Conservation (phyloP, 805 yeast genomes). For the Ogataea trehaloabstinens region DNA sequence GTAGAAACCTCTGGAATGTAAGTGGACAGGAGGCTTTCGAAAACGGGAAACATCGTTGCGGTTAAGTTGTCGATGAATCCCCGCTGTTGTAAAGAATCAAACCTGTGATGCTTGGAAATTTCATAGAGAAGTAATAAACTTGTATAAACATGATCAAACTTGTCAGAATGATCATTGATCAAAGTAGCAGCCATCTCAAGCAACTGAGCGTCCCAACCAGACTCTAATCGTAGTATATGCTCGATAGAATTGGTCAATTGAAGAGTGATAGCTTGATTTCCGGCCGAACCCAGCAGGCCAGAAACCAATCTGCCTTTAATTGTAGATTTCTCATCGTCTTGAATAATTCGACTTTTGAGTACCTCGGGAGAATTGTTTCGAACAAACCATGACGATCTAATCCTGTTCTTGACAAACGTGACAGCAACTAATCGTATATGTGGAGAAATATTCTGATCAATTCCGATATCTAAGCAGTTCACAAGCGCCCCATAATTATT, state of each 20-base stretch:
- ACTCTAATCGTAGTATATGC: slow-evolving; percentile 46
- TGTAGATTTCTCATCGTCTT: slow-evolving; percentile 56
- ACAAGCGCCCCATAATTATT: slow-evolving; percentile 45
- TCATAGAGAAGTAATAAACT: slow-evolving; percentile 73
- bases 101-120: slow-evolving; percentile 67
- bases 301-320: slow-evolving; percentile 63
- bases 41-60: slow-evolving; percentile 57
- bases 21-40: slow-evolving; percentile 57
- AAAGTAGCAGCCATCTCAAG: slow-evolving; percentile 44
- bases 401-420: slow-evolving; percentile 76
- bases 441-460: slow-evolving; percentile 38
- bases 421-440: slow-evolving; percentile 71
- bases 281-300: slow-evolving; percentile 48
- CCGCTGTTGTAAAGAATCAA: slow-evolving; percentile 55
- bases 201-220: slow-evolving; percentile 51
- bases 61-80: slow-evolving; percentile 53
- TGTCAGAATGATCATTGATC: slow-evolving; percentile 40
- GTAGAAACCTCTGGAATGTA: slow-evolving; percentile 29
- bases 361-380: slow-evolving; percentile 23
- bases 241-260: slow-evolving; percentile 59
- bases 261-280: slow-evolving; percentile 43
- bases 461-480: slow-evolving; percentile 41
- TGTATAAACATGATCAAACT: slow-evolving; percentile 47
- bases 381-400: slow-evolving; percentile 61
- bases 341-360: slow-evolving; percentile 26